phyloP scores from a whole-genome alignment of 139 green algal genomes.

The Chlorella sp. region DNA sequence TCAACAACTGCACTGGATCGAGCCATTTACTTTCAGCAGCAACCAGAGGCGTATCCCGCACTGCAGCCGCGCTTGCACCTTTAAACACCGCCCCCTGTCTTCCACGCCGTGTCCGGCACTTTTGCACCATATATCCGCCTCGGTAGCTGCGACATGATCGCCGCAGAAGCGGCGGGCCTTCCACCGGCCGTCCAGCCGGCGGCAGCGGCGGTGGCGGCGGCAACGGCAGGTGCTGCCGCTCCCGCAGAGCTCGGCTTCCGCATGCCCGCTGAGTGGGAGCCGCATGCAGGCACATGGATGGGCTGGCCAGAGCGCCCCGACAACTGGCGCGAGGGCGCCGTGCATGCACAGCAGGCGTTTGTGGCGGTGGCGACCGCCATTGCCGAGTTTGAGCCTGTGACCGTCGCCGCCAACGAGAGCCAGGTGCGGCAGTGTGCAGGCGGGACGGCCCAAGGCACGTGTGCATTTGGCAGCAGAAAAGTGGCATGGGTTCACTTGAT shows the following conservation, averaged over 20 bases:
- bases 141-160: too few species aligned
- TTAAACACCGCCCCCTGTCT: too few species aligned
- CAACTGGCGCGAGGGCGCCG: conserved; percentile 56
- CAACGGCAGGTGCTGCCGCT: not conserved
- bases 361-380: conserved; percentile 59
- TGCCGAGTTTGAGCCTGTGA: conserved; percentile 61
- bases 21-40: too few species aligned
- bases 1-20: too few species aligned
- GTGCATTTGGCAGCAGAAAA: too few species aligned
- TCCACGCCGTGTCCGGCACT: too few species aligned
- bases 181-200: conserved; percentile 36
- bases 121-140: too few species aligned
- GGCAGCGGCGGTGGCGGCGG: not conserved
- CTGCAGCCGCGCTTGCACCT: too few species aligned
- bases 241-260: conserved; percentile 32
- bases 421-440: not conserved
- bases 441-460: not conserved
- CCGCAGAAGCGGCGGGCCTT: not conserved
- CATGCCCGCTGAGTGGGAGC: conserved; percentile 57
- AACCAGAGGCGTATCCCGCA: too few species aligned
- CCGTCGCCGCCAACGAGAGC: conserved; percentile 39
- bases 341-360: conserved; percentile 56
- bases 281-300: conserved; percentile 50
- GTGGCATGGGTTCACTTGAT: not conserved
- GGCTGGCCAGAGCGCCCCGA: conserved; percentile 58